Percentiles rank a stretch among this genome's conserved stretches.
Conservation (phyloP, 192 early-diverging fungal genomes). For the Backusella liffmaniae region DNA sequence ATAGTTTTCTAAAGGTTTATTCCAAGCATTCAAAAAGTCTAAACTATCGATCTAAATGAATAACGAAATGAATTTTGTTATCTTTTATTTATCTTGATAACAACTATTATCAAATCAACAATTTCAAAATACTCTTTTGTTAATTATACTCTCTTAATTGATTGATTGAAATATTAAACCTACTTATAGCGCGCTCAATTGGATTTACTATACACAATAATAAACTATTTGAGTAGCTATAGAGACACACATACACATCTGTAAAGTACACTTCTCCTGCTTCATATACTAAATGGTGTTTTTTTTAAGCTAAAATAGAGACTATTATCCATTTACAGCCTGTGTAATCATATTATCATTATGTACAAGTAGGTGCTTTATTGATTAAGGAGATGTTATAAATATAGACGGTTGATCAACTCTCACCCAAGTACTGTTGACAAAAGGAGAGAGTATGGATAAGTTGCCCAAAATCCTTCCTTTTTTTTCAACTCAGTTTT, state of each 20-base stretch:
- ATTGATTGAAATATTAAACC: not conserved
- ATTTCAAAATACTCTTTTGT: not conserved
- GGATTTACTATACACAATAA: too few relatives aligned
- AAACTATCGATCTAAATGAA: not conserved
- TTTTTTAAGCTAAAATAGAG: not conserved
- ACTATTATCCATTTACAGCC: not conserved
- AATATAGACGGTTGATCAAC: not conserved
- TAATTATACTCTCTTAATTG: not conserved
- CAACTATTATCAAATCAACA: not conserved
- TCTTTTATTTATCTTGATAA: not conserved
- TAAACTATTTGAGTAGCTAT: too few relatives aligned
- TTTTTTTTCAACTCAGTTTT: not conserved
- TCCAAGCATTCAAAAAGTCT: not conserved
- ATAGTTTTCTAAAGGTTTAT: not conserved
- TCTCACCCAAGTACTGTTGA: not conserved
- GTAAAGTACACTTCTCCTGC: not conserved
- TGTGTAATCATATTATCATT: not conserved
- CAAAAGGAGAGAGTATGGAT: not conserved
- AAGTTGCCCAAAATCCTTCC: too few relatives aligned
- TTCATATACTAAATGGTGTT: not conserved
- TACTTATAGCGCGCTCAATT: too few relatives aligned
- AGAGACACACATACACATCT: too few relatives aligned
- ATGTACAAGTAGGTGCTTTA: slow-evolving; percentile 7
- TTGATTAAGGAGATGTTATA: not conserved
- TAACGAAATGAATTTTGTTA: not conserved